These are phyloP conservation scores for Geopyxis carbonaria DNA, from an alignment of 495 filamentous ascomycete species.

Conservation along the genomic window DNA sequence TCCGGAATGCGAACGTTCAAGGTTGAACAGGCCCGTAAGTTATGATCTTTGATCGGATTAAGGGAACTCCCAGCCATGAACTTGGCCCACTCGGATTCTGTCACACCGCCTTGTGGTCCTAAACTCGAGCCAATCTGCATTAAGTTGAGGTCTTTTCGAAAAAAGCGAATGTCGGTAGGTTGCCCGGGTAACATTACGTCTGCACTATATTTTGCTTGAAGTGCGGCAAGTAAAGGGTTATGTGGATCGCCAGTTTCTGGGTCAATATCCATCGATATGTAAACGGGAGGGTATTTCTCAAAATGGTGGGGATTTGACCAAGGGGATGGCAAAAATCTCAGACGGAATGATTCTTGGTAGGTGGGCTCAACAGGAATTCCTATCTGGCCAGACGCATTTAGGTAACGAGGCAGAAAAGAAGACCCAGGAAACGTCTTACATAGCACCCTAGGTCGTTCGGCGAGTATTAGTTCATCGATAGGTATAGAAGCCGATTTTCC, in stretches of 20 bases:
- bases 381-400: no score
- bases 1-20: conserved; percentile 14
- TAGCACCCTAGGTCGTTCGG: conserved; percentile 6
- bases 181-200: conserved; percentile 18
- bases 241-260: conserved; percentile 2
- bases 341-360: conserved; percentile 6
- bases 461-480: neutral
- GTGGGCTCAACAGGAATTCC: no score
- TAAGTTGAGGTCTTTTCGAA: conserved; percentile 6
- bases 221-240: conserved; percentile 11
- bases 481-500: neutral
- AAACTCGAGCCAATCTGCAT: neutral
- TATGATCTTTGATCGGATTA: conserved; percentile 7
- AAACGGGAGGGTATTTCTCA: conserved; percentile 19
- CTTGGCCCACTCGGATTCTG: conserved; percentile 7
- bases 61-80: conserved; percentile 14
- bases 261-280: conserved; percentile 14
- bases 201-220: conserved; percentile 14
- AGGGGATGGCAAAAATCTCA: conserved; percentile 20
- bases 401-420: no score
- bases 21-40: conserved; percentile 8
- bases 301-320: conserved; percentile 16
- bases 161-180: conserved; percentile 20
- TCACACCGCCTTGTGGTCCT: conserved; percentile 8
- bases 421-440: conserved; percentile 21